A percentile compares a stretch with the other conserved stretches of the same genome.
Evolutionary conservation across 169 alveolate species (phyloP).

Genomic region (Plasmodium inui): DNA sequence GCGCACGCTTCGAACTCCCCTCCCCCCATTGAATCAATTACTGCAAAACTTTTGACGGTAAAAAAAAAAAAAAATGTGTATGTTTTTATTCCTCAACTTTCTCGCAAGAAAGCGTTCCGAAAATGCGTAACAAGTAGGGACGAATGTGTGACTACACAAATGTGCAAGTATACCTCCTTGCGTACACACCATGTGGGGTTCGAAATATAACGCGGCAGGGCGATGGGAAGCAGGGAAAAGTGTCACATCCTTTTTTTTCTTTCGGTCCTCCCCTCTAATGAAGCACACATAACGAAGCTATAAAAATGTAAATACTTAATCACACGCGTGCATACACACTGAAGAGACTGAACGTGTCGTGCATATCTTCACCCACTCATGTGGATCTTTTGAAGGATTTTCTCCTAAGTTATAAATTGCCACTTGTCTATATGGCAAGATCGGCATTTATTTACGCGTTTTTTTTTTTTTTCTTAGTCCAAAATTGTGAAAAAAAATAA

Average conservation of each 20-base stretch:
- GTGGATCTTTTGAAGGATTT: background rate
- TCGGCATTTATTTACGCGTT: background rate
- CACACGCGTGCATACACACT: background rate
- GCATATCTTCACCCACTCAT: background rate
- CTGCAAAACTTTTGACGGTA: background rate
- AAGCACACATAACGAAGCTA: background rate
- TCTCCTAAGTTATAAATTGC: background rate
- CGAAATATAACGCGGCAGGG: background rate
- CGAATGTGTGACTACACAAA: background rate
- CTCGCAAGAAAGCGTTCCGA: background rate
- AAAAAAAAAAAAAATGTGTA: background rate
- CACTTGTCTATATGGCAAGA: background rate
- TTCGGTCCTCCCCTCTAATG: background rate
- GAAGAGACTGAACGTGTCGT: background rate
- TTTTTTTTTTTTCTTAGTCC: background rate
- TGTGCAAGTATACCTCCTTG: background rate
- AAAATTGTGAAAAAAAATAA: background rate
- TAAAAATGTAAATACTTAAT: conserved; percentile 2
- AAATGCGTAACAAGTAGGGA: background rate
- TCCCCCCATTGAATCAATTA: background rate
- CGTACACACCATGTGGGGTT: background rate
- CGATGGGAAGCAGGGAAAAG: background rate
- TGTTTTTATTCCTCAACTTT: background rate
- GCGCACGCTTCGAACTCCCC: background rate
- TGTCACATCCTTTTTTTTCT: background rate